Base-by-base conservation (phyloP, 208 protist species). In the Leptomonas pyrrhocoris region DNA sequence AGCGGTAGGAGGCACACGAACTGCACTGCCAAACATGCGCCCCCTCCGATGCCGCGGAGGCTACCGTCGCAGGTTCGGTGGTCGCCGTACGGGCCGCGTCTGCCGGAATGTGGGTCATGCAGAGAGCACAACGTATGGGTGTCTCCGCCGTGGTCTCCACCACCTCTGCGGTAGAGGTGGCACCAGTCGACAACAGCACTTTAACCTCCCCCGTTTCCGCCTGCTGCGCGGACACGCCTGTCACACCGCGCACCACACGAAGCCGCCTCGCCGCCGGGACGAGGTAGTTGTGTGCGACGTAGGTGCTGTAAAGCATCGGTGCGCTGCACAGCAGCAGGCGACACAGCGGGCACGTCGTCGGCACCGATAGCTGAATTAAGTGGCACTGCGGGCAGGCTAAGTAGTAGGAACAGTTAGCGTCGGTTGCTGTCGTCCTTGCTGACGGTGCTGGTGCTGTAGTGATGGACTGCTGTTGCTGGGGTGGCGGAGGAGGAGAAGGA, bases 311-410 rank as follows among this genome's bases (percentile, higher is more conserved):
- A 68, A 94, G 53, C 34, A 89, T 73, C 27, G 84, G 80, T 31
- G 82, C 80, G 50, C 80, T 90, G 77, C 86, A 94, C 42, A 95
- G 77, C 38, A 89, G 73, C 78, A 93, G 74, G 19, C 80, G 77
- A 57, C 90, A 95, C 64, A 93, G 79, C 18, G 83, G 75, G 56
- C 90, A 95, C 13, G 86, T 94, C 21, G 85, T 85, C 4, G 90
- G 90, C 27, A 94, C 74, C 23, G 80, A 54, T 6, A 81, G 86
- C 67, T 94, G 90, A 9, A 88, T 78, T 0, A 93, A 72, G 23
- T 85, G 79, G 63, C 90, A 95, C 74, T 92, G 87, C 6, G 90
- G 90, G 74, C 90, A 95, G 13, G 78, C 79, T 8, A 94, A 38
- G 68, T 87, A 91, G 27, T 46, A 34, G 12, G 57, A 60, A 30